Conservation (phyloP, 352 stramenopile genomes). For the Globisporangium apiculatum region DNA sequence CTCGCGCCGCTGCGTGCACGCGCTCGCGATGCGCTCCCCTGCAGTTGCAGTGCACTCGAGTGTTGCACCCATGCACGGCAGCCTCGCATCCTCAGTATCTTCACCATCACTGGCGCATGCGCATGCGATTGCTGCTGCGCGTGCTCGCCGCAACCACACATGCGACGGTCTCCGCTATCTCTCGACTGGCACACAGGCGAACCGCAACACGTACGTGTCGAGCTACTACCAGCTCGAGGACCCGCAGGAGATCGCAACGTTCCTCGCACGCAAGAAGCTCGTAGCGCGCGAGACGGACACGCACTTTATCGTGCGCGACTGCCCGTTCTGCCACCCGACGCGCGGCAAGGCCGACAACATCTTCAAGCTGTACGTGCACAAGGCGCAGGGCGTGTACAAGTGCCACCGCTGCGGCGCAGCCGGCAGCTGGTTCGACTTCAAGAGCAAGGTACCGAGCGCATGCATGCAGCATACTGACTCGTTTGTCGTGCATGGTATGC, state of each 20-base stretch:
- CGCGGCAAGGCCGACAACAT: conserved; percentile 81
- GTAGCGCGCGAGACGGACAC: conserved; percentile 56
- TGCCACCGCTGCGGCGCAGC: conserved; percentile 84
- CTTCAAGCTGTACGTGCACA: conserved; percentile 90
- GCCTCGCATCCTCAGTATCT: no score
- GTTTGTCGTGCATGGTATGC: not conserved
- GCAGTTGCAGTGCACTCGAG: not conserved
- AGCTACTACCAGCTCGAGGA: conserved; percentile 71
- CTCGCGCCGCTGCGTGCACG: conserved; percentile 12
- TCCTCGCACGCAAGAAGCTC: conserved; percentile 72
- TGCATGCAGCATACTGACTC: not conserved
- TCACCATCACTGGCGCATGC: not conserved
- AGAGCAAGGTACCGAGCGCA: conserved; percentile 41
- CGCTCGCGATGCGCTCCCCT: not conserved
- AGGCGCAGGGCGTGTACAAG: conserved; percentile 82
- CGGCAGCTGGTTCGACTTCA: conserved; percentile 89
- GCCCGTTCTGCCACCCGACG: conserved; percentile 83
- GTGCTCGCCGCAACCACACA: conserved; percentile 1
- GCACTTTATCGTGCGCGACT: conserved; percentile 78
- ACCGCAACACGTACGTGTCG: conserved; percentile 60
- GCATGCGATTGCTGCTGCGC: not conserved
- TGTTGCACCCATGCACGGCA: no score
- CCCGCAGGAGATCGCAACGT: conserved; percentile 52
- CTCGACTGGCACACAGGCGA: conserved; percentile 15
- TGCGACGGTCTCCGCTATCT: conserved; percentile 11